These are phyloP conservation scores for Linaria vulgaris DNA, from an alignment of 257 asterid species.

Conservation along the genomic window DNA sequence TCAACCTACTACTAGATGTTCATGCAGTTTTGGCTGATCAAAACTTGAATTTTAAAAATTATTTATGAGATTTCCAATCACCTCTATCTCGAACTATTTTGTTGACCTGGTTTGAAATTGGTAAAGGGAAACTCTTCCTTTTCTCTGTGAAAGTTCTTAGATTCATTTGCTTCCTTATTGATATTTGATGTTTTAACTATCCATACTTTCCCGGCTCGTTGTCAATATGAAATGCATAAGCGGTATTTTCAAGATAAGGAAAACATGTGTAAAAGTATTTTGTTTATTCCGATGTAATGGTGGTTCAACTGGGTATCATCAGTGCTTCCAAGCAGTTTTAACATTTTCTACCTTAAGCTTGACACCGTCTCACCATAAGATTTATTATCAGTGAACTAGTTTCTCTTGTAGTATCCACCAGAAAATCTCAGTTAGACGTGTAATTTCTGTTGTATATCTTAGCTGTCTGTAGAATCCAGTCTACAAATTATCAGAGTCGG, in stretches of 20 bases:
- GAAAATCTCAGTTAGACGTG: neutral
- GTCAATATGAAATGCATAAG: too few relatives aligned
- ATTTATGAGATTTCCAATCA: constrained; percentile 8
- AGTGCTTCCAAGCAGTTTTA: neutral
- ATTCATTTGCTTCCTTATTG: neutral
- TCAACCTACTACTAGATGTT: constrained; percentile 16
- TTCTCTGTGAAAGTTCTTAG: neutral
- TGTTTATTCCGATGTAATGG: too few relatives aligned
- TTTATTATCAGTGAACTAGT: neutral
- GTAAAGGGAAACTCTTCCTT: neutral
- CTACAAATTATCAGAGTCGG: neutral
- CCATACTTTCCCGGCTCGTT: neutral
- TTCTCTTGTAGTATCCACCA: neutral
- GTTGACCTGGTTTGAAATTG: constrained; percentile 5
- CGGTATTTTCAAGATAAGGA: too few relatives aligned
- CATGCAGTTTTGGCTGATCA: constrained; percentile 17
- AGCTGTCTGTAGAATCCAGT: neutral
- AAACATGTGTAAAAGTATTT: too few relatives aligned
- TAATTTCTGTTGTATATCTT: neutral
- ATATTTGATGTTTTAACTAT: neutral
- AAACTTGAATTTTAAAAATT: constrained; percentile 13
- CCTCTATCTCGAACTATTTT: constrained; percentile 2
- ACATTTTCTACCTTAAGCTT: neutral
- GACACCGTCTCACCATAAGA: neutral
- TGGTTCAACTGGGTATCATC: neutral